Conservation (phyloP, 352 stramenopile species). For the Phytophthora idaei region DNA sequence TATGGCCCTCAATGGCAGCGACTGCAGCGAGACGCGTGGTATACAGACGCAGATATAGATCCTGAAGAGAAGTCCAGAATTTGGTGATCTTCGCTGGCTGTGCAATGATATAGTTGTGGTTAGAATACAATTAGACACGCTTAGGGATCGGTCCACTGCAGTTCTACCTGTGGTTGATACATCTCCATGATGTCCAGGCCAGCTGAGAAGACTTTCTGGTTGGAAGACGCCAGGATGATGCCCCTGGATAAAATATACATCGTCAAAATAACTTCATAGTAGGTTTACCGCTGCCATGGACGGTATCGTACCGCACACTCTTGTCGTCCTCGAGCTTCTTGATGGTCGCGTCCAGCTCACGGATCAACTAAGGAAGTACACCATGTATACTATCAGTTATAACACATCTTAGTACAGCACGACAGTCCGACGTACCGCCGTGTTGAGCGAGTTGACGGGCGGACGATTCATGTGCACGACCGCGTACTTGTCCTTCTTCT, state of each 20-base stretch:
- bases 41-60: slow-evolving; percentile 94
- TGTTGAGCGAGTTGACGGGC: slow-evolving; percentile 86
- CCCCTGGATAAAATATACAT: slow-evolving; percentile 41
- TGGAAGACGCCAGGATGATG: slow-evolving; percentile 80
- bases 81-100: slow-evolving; percentile 64
- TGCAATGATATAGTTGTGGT: not conserved
- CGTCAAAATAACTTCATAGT: not conserved
- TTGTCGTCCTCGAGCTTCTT: slow-evolving; percentile 81
- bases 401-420: not conserved
- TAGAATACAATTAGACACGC: not conserved
- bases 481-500: slow-evolving; percentile 75
- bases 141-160: not conserved
- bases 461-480: slow-evolving; percentile 82
- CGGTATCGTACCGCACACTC: slow-evolving; percentile 54
- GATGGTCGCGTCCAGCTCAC: slow-evolving; percentile 71
- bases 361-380: slow-evolving; percentile 51
- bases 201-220: slow-evolving; percentile 89
- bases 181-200: slow-evolving; percentile 94
- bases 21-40: slow-evolving; percentile 88
- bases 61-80: slow-evolving; percentile 94
- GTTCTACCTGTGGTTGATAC: slow-evolving; percentile 78
- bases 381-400: not conserved
- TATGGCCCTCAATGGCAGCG: slow-evolving; percentile 92
- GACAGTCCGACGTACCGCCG: slow-evolving; percentile 36
- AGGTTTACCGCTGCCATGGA: no score